Base-by-base conservation (phyloP, 83 land plant species). In the Diphasiastrum complanatum region DNA sequence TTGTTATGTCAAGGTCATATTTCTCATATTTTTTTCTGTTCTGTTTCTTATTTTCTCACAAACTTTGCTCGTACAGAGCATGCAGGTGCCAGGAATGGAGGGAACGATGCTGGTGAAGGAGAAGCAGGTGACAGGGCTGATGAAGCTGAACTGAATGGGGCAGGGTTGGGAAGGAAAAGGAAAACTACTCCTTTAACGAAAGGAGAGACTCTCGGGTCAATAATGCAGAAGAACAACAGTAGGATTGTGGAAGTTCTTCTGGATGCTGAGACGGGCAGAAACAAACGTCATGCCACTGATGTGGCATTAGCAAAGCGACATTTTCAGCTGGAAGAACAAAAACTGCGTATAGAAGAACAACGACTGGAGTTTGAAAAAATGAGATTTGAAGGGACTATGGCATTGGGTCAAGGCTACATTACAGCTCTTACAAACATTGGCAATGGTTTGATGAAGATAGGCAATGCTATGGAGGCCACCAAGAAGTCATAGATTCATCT, bases 351-450 rank as follows among this genome's bases (percentile, higher is more conserved):
- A 41, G 45, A 41, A 41, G 45, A 41, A 41, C 45, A 41, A 41
- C 12, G 45, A 18, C 45, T 41, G n/a, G 45, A 41, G 12, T 41
- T 41, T 41, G 45, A 41, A 41, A 41, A 41, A 41, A 41, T 41
- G 45, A 41, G 45, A 41, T 41, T 41, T 41, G 45, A 41, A 41
- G 45, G 45, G n/a, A 41, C 45, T 14, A 41, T 41, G n/a, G n/a
- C n/a, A n/a, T n/a, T n/a, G n/a, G n/a, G n/a, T n/a, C n/a, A n/a
- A n/a, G n/a, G n/a, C n/a, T n/a, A n/a, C n/a, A n/a, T n/a, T n/a
- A n/a, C n/a, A n/a, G n/a, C n/a, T n/a, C n/a, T n/a, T n/a, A n/a
- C 45, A 0, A 41, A 41, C 45, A 41, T 41, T 41, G 45, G 45
- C n/a, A 18, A 41, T 41, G 45, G 45, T 14, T 41, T 41, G n/a